Evolutionary conservation across 345 rosid genomes (phyloP).

Genomic region (Excoecaria cochinchinensis): DNA sequence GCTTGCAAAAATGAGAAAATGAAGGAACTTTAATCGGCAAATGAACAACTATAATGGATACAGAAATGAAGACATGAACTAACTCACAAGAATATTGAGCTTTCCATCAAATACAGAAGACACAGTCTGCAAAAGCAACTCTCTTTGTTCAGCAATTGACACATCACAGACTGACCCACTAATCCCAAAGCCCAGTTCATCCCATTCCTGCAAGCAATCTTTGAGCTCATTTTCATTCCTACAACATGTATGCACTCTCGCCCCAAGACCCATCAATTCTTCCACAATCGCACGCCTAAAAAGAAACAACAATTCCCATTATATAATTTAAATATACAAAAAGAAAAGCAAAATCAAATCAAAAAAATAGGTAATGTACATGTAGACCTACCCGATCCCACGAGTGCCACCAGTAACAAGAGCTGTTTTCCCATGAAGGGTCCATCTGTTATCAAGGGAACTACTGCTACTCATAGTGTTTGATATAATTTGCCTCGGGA

Average conservation of each 20-base stretch:
- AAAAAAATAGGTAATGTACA: background rate
- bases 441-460: constrained; percentile 44
- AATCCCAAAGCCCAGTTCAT: constrained; percentile 38
- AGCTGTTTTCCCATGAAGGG: constrained; percentile 19
- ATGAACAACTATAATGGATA: background rate
- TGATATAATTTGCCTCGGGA: background rate
- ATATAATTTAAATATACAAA: background rate
- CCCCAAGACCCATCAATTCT: constrained; percentile 67
- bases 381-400: constrained; percentile 52
- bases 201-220: constrained; percentile 47
- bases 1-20: background rate
- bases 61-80: background rate
- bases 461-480: background rate
- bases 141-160: constrained; percentile 22
- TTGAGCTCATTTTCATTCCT: constrained; percentile 53
- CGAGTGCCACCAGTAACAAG: constrained; percentile 40
- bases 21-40: background rate
- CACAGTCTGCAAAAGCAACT: constrained; percentile 17
- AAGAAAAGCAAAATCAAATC: background rate
- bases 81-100: constrained; percentile 27
- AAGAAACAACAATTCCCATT: background rate
- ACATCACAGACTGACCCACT: constrained; percentile 67
- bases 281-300: constrained; percentile 69
- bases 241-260: constrained; percentile 68
- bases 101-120: constrained; percentile 22